These are phyloP conservation scores for Nannochloropsis salina DNA, from an alignment of 108 stramenopile species.

Conservation along the genomic window DNA sequence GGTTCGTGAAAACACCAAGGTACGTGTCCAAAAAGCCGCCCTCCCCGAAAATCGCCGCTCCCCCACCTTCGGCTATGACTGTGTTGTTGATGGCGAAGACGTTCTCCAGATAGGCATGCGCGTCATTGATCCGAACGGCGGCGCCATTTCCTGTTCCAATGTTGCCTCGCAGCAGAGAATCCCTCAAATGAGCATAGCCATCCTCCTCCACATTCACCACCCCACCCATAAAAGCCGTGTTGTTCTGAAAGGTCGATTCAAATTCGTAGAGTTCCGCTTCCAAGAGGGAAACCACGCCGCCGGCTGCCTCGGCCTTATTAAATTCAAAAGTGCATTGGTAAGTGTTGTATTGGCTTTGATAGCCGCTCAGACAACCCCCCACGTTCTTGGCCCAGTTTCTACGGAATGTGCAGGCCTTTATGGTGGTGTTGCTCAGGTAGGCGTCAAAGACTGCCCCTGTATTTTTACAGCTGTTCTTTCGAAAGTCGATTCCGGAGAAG, in stretches of 20 bases:
- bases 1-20: background rate
- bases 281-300: background rate
- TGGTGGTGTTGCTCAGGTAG: slow-evolving; percentile 10
- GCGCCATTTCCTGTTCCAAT: background rate
- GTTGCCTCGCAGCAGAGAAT: background rate
- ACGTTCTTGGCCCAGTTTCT: slow-evolving; percentile 8
- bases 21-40: slow-evolving; percentile 17
- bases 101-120: slow-evolving; percentile 6
- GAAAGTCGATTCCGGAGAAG: background rate
- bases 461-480: slow-evolving; percentile 6
- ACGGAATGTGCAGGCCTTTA: background rate
- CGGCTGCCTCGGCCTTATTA: background rate
- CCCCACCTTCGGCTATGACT: background rate
- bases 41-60: background rate
- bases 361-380: slow-evolving; percentile 8
- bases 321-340: background rate
- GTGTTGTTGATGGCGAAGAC: slow-evolving; percentile 14
- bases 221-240: background rate
- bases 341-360: slow-evolving; percentile 17
- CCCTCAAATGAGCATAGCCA: background rate
- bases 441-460: slow-evolving; percentile 7
- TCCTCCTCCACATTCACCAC: background rate
- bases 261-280: background rate
- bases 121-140: background rate
- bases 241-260: slow-evolving; percentile 1